Evolutionary conservation across 768 basidiomycete genomes (phyloP).

Genomic region (Hypsizygus marmoreus): DNA sequence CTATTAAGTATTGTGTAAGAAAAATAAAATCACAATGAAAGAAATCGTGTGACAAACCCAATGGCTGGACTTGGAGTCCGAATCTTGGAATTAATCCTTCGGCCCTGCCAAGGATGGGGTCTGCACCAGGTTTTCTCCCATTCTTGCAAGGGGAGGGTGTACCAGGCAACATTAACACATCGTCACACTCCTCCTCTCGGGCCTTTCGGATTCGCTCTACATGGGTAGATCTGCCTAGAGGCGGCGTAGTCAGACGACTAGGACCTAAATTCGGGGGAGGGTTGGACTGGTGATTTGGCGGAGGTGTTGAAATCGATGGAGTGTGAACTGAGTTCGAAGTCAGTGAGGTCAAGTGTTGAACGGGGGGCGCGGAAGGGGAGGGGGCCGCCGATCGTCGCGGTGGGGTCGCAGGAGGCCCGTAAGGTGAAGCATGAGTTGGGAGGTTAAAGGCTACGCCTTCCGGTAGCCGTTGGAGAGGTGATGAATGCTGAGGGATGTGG

Average conservation of each 20-base stretch:
- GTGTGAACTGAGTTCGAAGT: not conserved
- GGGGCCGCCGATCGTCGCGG: slow-evolving; percentile 32
- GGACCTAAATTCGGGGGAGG: not conserved
- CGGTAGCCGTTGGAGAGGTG: slow-evolving; percentile 17
- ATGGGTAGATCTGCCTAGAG: slow-evolving; percentile 38
- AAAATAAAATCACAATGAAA: not conserved
- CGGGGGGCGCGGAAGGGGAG: slow-evolving; percentile 20
- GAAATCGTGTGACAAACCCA: not conserved
- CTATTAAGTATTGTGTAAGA: not conserved
- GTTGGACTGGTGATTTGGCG: not conserved
- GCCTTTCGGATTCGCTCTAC: slow-evolving; percentile 31
- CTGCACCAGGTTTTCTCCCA: slow-evolving; percentile 6
- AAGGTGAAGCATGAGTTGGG: slow-evolving; percentile 34
- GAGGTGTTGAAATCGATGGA: slow-evolving; percentile 3
- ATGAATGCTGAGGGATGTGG: slow-evolving; percentile 10
- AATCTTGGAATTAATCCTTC: slow-evolving; percentile 37
- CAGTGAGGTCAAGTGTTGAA: not conserved
- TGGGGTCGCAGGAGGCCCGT: slow-evolving; percentile 35
- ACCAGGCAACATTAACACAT: slow-evolving; percentile 31
- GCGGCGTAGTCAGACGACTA: slow-evolving; percentile 29
- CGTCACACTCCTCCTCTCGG: slow-evolving; percentile 29
- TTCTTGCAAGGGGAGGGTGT: slow-evolving; percentile 41
- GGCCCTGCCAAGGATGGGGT: slow-evolving; percentile 5
- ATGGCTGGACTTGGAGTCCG: slow-evolving; percentile 25
- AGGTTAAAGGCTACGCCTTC: slow-evolving; percentile 31